phyloP scores from a whole-genome alignment of 2,329 filamentous ascomycete genomes.

The Verticillium tricorpus region DNA sequence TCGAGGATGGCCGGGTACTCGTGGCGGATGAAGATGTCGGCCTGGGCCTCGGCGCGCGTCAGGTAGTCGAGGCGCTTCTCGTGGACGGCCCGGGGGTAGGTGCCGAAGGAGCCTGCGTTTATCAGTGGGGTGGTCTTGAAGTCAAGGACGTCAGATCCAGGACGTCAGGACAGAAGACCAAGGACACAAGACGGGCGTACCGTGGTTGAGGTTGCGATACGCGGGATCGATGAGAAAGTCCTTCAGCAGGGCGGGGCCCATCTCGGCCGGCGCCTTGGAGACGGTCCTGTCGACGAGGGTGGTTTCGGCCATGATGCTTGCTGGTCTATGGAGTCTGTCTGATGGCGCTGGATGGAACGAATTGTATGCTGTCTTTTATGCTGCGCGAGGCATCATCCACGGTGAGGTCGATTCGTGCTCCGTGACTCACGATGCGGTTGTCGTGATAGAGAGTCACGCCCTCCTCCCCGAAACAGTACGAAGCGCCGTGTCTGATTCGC shows the following conservation, averaged over 20 bases:
- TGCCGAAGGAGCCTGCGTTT: constrained; percentile 69
- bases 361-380: not conserved
- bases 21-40: constrained; percentile 74
- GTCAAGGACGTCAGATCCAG: constrained; percentile 5
- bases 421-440: too few relatives aligned
- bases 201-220: constrained; percentile 77
- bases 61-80: constrained; percentile 60
- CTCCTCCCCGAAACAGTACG: not conserved
- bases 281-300: not conserved
- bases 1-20: constrained; percentile 60
- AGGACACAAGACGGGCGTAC: constrained; percentile 33
- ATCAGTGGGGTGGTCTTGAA: constrained; percentile 1
- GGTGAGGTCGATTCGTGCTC: not conserved
- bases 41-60: constrained; percentile 59
- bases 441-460: not conserved
- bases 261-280: constrained; percentile 9
- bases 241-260: constrained; percentile 42
- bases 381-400: not conserved
- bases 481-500: not conserved
- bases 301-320: constrained; percentile 4
- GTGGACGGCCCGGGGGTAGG: constrained; percentile 61
- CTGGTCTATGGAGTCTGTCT: too few relatives aligned
- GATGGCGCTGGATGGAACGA: too few relatives aligned
- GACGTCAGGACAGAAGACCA: too few relatives aligned
- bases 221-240: constrained; percentile 65